Conservation (phyloP, 495 filamentous ascomycete species). For the Penicillium cinerascens region DNA sequence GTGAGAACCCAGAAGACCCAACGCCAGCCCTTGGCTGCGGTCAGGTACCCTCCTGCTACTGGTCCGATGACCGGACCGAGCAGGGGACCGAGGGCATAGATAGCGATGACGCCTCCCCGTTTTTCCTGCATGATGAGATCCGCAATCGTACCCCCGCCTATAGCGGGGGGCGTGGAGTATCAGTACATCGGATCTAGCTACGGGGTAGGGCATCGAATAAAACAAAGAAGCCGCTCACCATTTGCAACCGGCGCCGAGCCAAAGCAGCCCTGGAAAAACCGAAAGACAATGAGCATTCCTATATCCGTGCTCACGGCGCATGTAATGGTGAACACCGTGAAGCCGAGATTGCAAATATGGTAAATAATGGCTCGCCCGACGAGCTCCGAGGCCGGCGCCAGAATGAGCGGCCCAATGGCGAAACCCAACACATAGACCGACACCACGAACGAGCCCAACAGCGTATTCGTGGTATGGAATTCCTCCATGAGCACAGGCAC, state of each 20-base stretch:
- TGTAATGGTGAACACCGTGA: conserved; percentile 1
- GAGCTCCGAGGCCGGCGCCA: conserved; percentile 4
- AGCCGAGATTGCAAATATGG: conserved; percentile 1
- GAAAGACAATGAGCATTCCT: conserved; percentile 1
- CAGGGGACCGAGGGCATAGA: conserved; percentile 26
- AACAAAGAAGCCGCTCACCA: no score
- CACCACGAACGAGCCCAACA: neutral
- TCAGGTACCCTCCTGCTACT: conserved; percentile 29
- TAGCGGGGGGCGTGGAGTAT: no score
- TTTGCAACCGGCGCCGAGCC: no score
- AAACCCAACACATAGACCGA: neutral
- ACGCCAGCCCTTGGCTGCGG: conserved; percentile 39
- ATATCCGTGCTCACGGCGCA: conserved; percentile 1
- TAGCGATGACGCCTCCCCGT: conserved; percentile 23
- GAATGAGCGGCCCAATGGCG: conserved; percentile 3
- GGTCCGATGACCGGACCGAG: conserved; percentile 26
- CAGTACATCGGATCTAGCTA: no score
- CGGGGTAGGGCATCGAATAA: no score
- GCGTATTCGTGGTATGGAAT: neutral
- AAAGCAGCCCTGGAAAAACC: no score
- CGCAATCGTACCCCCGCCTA: no score
- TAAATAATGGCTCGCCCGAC: conserved; percentile 2
- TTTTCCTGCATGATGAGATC: no score
- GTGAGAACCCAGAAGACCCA: conserved; percentile 38
- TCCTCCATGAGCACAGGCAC: conserved; percentile 1